A percentile compares a stretch with the other conserved stretches of the same genome.
Conservation (phyloP, 805 yeast species). For the Grigorovia jiainica region DNA sequence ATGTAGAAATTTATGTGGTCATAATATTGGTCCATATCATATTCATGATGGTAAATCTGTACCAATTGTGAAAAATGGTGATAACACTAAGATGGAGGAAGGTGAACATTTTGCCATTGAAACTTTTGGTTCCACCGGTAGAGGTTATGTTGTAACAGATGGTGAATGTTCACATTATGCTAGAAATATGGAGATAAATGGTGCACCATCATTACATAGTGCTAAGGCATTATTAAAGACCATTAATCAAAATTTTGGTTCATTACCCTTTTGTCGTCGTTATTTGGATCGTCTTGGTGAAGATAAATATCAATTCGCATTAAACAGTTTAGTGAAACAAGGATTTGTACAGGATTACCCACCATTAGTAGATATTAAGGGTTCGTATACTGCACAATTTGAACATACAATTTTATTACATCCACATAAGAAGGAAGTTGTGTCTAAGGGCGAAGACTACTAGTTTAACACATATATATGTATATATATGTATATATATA, state of each 20-base stretch:
- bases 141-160: conserved; percentile 73
- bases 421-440: conserved; percentile 88
- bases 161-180: conserved; percentile 97
- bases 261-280: conserved; percentile 93
- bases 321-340: conserved; percentile 72
- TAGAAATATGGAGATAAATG: conserved; percentile 38
- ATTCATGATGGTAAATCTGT: conserved; percentile 96
- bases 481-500: neutral
- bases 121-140: conserved; percentile 95
- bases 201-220: conserved; percentile 40
- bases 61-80: conserved; percentile 91
- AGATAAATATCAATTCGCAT: conserved; percentile 80
- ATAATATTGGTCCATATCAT: conserved; percentile 70
- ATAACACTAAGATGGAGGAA: conserved; percentile 96
- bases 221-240: conserved; percentile 61
- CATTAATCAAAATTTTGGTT: conserved; percentile 79
- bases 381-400: conserved; percentile 89
- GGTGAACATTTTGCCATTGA: conserved; percentile 97
- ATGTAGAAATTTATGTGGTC: conserved; percentile 90
- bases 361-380: conserved; percentile 75
- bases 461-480: conserved; percentile 22
- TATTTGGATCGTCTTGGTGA: conserved; percentile 88
- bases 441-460: conserved; percentile 91
- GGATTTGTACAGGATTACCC: conserved; percentile 93
- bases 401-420: conserved; percentile 91